Percentiles rank a stretch among this genome's conserved stretches.
phyloP scores from a whole-genome alignment of 1,284 basidiomycete species.

The Phenoliferia sp. region DNA sequence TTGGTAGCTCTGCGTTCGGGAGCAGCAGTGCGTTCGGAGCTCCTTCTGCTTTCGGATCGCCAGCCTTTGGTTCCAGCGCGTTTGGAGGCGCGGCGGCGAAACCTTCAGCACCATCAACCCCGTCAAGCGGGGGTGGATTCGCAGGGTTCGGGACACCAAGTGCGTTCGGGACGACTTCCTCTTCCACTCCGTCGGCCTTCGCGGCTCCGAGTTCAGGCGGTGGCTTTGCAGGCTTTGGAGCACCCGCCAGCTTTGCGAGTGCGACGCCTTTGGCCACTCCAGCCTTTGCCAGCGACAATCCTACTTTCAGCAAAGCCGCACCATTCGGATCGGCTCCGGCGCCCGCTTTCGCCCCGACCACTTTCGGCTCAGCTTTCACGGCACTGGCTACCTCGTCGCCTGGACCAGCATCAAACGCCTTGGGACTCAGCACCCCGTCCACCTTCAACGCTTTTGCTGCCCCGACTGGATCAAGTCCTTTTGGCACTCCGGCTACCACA shows the following conservation, averaged over 20 bases:
- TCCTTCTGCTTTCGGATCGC: not conserved
- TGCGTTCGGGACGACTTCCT: not conserved
- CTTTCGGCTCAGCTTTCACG: no score
- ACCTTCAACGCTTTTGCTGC: no score
- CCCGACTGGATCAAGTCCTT: not conserved
- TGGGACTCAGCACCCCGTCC: no score
- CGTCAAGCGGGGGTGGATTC: not conserved
- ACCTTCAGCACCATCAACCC: not conserved
- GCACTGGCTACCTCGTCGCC: no score
- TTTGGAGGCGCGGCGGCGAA: not conserved
- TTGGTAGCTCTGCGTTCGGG: not conserved
- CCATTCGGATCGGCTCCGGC: no score
- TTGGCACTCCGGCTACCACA: not conserved
- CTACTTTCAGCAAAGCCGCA: not conserved
- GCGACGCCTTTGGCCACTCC: not conserved
- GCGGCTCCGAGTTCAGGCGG: not conserved
- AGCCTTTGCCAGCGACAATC: not conserved
- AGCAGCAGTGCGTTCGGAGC: not conserved
- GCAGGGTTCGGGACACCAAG: conserved; percentile 4
- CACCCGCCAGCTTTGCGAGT: not conserved
- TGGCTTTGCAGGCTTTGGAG: not conserved
- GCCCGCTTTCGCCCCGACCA: no score
- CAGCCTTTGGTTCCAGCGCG: not conserved
- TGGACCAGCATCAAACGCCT: no score
- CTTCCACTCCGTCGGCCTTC: not conserved